These are phyloP conservation scores for Phytophthora cajani DNA, from an alignment of 352 stramenopile species.

Conservation along the genomic window DNA sequence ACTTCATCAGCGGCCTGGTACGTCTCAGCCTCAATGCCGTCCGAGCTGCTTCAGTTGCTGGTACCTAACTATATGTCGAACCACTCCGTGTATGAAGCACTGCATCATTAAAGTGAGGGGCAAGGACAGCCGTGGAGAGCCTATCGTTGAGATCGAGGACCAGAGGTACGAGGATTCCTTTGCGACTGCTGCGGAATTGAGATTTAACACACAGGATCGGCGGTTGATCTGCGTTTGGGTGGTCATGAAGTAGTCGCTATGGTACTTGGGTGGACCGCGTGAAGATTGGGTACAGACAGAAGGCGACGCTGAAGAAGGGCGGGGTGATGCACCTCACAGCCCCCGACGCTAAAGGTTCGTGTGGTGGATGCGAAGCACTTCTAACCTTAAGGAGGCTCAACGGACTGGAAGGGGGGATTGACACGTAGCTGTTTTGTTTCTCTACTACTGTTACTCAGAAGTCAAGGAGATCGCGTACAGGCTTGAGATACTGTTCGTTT, in stretches of 20 bases:
- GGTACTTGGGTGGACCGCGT: constrained; percentile 61
- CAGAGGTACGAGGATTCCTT: constrained; percentile 43
- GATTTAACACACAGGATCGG: background rate
- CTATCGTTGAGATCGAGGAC: constrained; percentile 52
- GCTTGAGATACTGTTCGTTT: constrained; percentile 70
- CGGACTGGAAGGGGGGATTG: background rate
- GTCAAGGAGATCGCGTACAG: constrained; percentile 47
- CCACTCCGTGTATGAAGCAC: constrained; percentile 21
- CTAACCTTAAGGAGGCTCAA: background rate
- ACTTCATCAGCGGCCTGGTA: constrained; percentile 66
- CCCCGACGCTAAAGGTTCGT: constrained; percentile 34
- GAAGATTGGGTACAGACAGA: constrained; percentile 40
- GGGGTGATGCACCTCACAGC: constrained; percentile 60
- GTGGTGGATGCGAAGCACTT: background rate
- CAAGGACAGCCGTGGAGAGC: constrained; percentile 31
- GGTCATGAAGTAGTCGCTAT: constrained; percentile 43
- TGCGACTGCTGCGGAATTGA: background rate
- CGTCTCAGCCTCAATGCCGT: background rate
- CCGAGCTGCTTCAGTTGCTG: background rate
- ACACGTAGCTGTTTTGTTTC: background rate
- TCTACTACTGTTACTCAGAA: too few species aligned
- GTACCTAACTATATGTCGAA: background rate
- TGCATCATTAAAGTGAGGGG: constrained; percentile 45
- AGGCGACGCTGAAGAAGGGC: constrained; percentile 35
- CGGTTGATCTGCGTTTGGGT: background rate